Percentiles rank a stretch among this genome's conserved stretches.
Evolutionary conservation across 768 basidiomycete genomes (phyloP).

Genomic region (Mycena vulgaris): DNA sequence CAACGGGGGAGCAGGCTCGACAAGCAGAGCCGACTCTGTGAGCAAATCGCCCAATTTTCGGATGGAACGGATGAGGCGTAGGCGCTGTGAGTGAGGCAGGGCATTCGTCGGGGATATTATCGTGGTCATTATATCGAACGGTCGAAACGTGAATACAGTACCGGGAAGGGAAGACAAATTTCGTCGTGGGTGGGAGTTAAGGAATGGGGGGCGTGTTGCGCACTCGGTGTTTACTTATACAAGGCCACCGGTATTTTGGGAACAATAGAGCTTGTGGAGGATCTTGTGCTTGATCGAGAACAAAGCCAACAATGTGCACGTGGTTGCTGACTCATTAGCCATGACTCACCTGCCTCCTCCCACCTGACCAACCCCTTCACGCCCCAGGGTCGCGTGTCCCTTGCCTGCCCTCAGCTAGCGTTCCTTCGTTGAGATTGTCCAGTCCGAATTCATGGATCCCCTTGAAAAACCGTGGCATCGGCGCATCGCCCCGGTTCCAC

Average conservation of each 20-base stretch:
- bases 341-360: background rate
- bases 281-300: constrained; percentile 29
- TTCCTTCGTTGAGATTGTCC: too few relatives aligned
- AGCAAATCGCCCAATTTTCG: constrained; percentile 34
- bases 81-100: constrained; percentile 34
- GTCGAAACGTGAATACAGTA: constrained; percentile 8
- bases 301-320: constrained; percentile 9
- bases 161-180: too few relatives aligned
- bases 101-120: constrained; percentile 13
- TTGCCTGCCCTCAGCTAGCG: too few relatives aligned
- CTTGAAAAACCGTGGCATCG: background rate
- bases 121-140: constrained; percentile 17
- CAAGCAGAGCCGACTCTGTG: constrained; percentile 26
- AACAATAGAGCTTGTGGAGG: constrained; percentile 24
- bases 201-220: background rate
- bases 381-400: too few relatives aligned
- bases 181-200: background rate
- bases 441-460: background rate
- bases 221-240: too few relatives aligned
- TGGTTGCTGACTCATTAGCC: background rate
- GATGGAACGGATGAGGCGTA: constrained; percentile 36
- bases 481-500: too few relatives aligned
- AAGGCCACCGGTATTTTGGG: constrained; percentile 8
- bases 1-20: background rate
- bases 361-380: background rate